Evolutionary conservation across 164 flowering plant species (phyloP), one percentile per base, ranked within the genome.

Genomic region (Dillenia turbinata): DNA sequence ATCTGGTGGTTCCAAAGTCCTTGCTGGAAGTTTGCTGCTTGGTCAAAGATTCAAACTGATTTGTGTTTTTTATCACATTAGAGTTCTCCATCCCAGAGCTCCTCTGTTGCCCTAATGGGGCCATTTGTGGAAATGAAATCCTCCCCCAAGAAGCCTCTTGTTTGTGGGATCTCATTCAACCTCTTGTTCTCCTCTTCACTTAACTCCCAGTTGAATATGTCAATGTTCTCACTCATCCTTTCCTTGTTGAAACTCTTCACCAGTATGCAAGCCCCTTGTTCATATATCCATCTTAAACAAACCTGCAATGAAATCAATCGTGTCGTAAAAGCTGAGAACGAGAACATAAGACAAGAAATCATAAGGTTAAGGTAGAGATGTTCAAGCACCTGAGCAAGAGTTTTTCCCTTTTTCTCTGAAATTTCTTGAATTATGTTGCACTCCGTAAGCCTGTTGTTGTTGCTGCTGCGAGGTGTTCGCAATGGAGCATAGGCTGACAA

Each of bases 401-500:
- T 52, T 12, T 68, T 75, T 16, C 69, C 73, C 59, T 43, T 71
- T n/a, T 63, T 55, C 52, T 50, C 14, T 9, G 75, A 63, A 22
- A 75, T 72, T 14, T 72, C 61, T 12, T 63, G 47, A 1, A 72
- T 62, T 15, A 72, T 69, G 10, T 62, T 40, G 22, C 49, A 62
- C 10, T 69, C 73, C 76, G 71, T 51, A 14, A 75, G 73, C 8
- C 65, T 33, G 49, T 54, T 62, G 40, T 58, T 50, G 26, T 73
- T 71, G 52, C 57, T 69, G 26, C 13, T 48, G 22, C 22, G 22
- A 13, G 74, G 62, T 8, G 69, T 67, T 13, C 80, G 77, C n/a
- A 77, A 57, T 40, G 79, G 75, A 16, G 79, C 62, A 22, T 64
- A 72, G 14, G 69, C 76, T 3, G 62, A 15, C 0, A 73, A 24